Base-by-base conservation (phyloP, 2,329 filamentous ascomycete genomes). In the Colletotrichum godetiae region DNA sequence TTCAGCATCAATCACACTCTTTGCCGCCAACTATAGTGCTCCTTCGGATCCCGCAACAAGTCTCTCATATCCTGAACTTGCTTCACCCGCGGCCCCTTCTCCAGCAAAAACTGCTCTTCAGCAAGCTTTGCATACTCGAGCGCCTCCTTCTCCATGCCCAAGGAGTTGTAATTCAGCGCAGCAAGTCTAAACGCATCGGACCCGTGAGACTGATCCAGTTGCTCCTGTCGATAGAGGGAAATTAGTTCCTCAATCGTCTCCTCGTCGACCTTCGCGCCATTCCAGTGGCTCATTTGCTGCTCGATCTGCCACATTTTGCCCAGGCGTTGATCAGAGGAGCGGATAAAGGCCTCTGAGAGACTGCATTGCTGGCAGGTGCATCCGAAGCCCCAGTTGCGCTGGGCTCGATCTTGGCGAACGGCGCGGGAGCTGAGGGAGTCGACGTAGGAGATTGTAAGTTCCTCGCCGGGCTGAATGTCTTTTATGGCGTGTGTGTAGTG, bases 111-210 rank as follows among this genome's bases (percentile, higher is more conserved):
- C 31, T 76, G 74, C 74, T 86, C 83, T 31, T 85, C 67, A 3
- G 83, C 84, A 56, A 84, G 70, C 4, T 76, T 74, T 10, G 83
- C 84, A 70, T 84, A 82, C 75, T 80, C 80, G n/a, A 79, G 78
- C 8, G 84, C 83, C 33, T 77, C 73, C 80, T 81, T 82, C 24
- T 80, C 77, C 66, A 84, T 81, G 27, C 84, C 84, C 3, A 77
- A 77, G 1, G 80, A 80, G 74, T 82, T 86, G 72, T 80, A 82
- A 75, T 84, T 81, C 24, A 84, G 71, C 27, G 84, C 84, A 22
- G 84, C 83, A 24, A 80, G 77, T 62, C 78, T 75, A 74, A 83
- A 84, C 7, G 82, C 82, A 74, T 82, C 81, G 67, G 80, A 77
- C 33, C 81, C 73, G 55, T 76, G 69, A 3, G 78, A 78, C 10